These are phyloP conservation scores for Fragilariopsis cylindrus DNA, from an alignment of 108 stramenopile species.

Conservation along the genomic window DNA sequence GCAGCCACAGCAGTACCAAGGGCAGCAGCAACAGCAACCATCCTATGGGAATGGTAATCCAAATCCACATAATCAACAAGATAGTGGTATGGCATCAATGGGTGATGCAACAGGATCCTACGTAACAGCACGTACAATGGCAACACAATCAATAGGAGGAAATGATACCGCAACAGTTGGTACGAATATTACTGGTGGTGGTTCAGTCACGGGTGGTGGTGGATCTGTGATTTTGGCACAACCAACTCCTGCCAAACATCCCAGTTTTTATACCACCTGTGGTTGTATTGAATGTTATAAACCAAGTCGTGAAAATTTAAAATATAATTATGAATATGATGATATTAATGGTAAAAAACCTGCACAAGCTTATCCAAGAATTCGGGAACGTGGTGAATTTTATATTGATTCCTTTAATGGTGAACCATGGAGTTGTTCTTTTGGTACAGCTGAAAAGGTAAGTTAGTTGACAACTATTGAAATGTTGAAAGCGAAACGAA, in stretches of 20 bases:
- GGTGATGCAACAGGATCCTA: constrained; percentile 36
- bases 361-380: constrained; percentile 48
- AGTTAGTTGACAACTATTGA: constrained; percentile 11
- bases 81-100: constrained; percentile 5
- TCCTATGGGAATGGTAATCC: neutral
- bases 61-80: neutral
- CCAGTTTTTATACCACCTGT: constrained; percentile 28
- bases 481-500: neutral
- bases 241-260: constrained; percentile 32
- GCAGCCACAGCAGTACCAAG: neutral
- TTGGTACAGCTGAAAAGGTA: constrained; percentile 61
- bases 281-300: constrained; percentile 47
- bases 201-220: neutral
- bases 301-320: constrained; percentile 40
- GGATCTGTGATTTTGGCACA: constrained; percentile 23
- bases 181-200: neutral
- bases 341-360: constrained; percentile 36
- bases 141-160: constrained; percentile 1
- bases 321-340: constrained; percentile 59
- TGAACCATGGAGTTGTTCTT: constrained; percentile 52
- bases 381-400: constrained; percentile 57
- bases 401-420: constrained; percentile 68
- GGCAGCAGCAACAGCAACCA: neutral
- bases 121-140: constrained; percentile 28
- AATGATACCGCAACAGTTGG: constrained; percentile 11